A percentile compares a stretch with the other conserved stretches of the same genome.
These are phyloP conservation scores for Abrus precatorius DNA, from an alignment of 306 rosid genomes.

Conservation along the genomic window DNA sequence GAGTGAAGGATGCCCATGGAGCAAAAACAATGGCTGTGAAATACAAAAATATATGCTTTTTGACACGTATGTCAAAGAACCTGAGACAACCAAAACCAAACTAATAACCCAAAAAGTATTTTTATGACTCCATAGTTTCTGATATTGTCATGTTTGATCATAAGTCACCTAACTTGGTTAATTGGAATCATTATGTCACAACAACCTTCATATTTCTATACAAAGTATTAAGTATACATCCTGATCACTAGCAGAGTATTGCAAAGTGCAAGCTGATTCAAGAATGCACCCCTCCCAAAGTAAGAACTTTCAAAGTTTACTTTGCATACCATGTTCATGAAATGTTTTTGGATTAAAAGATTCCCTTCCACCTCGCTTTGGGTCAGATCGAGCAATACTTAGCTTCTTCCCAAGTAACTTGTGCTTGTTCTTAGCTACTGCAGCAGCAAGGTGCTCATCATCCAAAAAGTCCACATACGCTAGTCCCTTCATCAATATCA, in stretches of 20 bases:
- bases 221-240: conserved; percentile 11
- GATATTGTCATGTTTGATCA: background rate
- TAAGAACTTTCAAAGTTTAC: conserved; percentile 17
- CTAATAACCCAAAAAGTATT: background rate
- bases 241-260: conserved; percentile 20
- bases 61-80: background rate
- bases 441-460: conserved; percentile 80
- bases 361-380: conserved; percentile 71
- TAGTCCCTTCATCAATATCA: conserved; percentile 72
- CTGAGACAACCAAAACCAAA: conserved; percentile 4
- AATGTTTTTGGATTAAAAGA: conserved; percentile 49
- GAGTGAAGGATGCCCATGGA: background rate
- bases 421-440: conserved; percentile 78
- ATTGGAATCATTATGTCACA: background rate
- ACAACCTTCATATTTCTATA: background rate
- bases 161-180: background rate
- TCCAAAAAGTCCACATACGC: conserved; percentile 91
- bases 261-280: conserved; percentile 13
- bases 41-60: background rate
- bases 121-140: conserved; percentile 1
- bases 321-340: conserved; percentile 55
- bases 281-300: conserved; percentile 7
- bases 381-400: conserved; percentile 84
- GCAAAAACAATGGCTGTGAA: background rate
- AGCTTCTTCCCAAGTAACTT: conserved; percentile 77